Conservation (phyloP, 129 eudicot genomes). For the Centella asiatica region DNA sequence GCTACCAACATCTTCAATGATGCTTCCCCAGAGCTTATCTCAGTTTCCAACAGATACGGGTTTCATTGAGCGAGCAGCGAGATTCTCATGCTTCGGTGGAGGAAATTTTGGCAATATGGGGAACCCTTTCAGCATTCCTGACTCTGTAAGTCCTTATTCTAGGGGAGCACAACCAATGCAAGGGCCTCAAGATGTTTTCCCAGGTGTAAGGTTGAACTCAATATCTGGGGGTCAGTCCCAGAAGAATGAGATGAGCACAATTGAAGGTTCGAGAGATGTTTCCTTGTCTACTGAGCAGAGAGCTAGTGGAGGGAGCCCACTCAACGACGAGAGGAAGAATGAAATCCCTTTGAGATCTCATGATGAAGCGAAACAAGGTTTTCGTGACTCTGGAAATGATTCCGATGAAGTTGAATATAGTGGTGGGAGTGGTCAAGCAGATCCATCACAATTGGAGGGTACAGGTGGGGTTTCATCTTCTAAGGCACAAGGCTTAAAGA, state of each 20-base stretch:
- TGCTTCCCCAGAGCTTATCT: constrained; percentile 58
- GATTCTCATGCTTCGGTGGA: constrained; percentile 71
- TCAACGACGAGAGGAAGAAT: constrained; percentile 31
- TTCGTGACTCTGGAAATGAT: constrained; percentile 36
- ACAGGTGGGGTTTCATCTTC: constrained; percentile 32
- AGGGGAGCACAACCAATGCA: constrained; percentile 31
- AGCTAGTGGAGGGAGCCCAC: constrained; percentile 35
- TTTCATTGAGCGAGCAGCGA: constrained; percentile 87
- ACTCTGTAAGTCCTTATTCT: constrained; percentile 33
- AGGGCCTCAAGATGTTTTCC: constrained; percentile 42
- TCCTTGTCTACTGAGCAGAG: constrained; percentile 28
- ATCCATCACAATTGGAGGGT: constrained; percentile 6
- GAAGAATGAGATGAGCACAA: constrained; percentile 21
- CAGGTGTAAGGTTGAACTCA: constrained; percentile 34
- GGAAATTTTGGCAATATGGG: constrained; percentile 60
- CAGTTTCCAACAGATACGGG: constrained; percentile 89
- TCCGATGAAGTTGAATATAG: constrained; percentile 54
- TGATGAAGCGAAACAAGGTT: constrained; percentile 47
- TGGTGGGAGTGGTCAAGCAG: constrained; percentile 51
- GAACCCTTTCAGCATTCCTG: constrained; percentile 49
- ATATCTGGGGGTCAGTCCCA: constrained; percentile 28
- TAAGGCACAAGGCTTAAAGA: constrained; percentile 50
- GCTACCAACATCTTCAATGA: constrained; percentile 37
- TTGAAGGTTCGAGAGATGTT: constrained; percentile 36
- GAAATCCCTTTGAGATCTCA: constrained; percentile 25